Conservation (phyloP, 441 rosid species). For the Brassica hybrid region DNA sequence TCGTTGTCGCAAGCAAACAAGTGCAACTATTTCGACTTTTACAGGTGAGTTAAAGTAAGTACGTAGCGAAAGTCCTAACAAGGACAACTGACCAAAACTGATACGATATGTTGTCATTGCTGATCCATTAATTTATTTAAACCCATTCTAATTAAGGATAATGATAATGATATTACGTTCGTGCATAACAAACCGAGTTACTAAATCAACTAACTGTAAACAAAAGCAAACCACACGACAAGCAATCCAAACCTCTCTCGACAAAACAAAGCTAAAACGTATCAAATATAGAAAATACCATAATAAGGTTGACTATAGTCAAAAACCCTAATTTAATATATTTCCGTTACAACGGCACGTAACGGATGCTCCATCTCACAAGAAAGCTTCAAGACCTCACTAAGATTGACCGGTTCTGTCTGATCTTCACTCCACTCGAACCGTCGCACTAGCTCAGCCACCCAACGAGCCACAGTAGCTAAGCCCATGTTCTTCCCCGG, state of each 20-base stretch:
- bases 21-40: slow-evolving; percentile 24
- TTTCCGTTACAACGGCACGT: slow-evolving; percentile 47
- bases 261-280: background rate
- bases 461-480: slow-evolving; percentile 65
- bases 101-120: background rate
- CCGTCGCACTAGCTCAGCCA: slow-evolving; percentile 60
- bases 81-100: slow-evolving; percentile 15
- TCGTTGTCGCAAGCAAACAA: slow-evolving; percentile 25
- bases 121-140: slow-evolving; percentile 10
- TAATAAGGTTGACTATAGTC: slow-evolving; percentile 10
- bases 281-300: background rate
- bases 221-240: slow-evolving; percentile 2
- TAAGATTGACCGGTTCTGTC: slow-evolving; percentile 53
- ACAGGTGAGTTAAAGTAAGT: background rate
- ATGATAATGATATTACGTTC: slow-evolving; percentile 6
- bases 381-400: slow-evolving; percentile 67
- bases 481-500: slow-evolving; percentile 78
- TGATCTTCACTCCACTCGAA: slow-evolving; percentile 60
- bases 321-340: slow-evolving; percentile 31
- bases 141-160: background rate
- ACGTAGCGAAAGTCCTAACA: slow-evolving; percentile 16
- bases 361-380: slow-evolving; percentile 79
- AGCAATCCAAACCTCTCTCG: slow-evolving; percentile 29
- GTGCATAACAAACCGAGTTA: slow-evolving; percentile 22
- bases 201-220: background rate